Evolutionary conservation across 2,329 filamentous ascomycete species (phyloP).

Genomic region (Ophiostoma ips): DNA sequence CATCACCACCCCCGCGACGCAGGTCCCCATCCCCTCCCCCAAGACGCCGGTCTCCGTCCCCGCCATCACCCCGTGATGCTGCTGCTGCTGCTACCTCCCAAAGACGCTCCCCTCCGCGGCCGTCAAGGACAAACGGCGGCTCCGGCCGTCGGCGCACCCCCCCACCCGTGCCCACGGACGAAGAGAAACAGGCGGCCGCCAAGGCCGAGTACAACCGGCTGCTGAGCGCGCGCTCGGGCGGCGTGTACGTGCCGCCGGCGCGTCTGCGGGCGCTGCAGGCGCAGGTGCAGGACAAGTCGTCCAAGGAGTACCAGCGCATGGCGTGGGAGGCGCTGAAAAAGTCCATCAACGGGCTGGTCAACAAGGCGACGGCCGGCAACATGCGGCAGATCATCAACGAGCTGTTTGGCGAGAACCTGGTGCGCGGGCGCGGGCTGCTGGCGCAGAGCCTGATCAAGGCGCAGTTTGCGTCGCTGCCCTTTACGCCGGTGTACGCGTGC

Average conservation of each 20-base stretch:
- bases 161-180: constrained; percentile 43
- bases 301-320: constrained; percentile 97
- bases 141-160: constrained; percentile 16
- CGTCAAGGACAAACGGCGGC: too few species aligned
- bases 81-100: too few species aligned
- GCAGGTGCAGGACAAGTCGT: constrained; percentile 91
- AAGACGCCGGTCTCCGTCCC: background rate
- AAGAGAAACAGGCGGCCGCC: constrained; percentile 74
- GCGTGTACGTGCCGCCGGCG: constrained; percentile 91
- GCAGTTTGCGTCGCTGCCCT: constrained; percentile 86
- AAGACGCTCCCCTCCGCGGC: too few species aligned
- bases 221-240: constrained; percentile 81
- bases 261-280: constrained; percentile 82
- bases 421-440: constrained; percentile 82
- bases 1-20: background rate
- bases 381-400: constrained; percentile 97
- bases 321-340: constrained; percentile 98
- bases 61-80: background rate
- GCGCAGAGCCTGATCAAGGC: constrained; percentile 98
- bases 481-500: constrained; percentile 90
- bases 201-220: constrained; percentile 92
- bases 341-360: constrained; percentile 95
- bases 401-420: constrained; percentile 84
- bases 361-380: constrained; percentile 96
- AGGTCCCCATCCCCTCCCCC: background rate